Base-by-base conservation (phyloP, 257 asterid species). In the Catharanthus roseus region DNA sequence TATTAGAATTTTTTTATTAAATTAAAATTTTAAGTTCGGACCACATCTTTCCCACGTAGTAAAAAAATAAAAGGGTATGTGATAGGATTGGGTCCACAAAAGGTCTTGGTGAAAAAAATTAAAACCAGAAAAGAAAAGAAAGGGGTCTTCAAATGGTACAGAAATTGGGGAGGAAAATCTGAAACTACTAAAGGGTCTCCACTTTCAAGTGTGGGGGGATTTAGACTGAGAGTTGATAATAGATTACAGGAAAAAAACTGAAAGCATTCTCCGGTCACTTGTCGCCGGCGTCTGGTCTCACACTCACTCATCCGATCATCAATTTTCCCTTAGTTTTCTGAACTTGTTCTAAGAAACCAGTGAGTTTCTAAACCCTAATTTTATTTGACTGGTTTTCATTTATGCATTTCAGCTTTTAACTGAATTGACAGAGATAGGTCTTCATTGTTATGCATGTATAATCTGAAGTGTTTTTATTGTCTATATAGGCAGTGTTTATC, bases 291-390 rank as follows among this genome's bases (percentile, higher is more conserved):
- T n/a, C 62, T 5, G 6, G 31, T 55, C 15, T 55, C 34, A 10
- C 6, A 24, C 24, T 24, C 5, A 24, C 33, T 55, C 33, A 33
- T 1, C 31, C 15, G 62, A 24, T 12, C 18, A 24, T 24, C 62
- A 23, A 24, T 1, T 24, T 55, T 24, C 33, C 11, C 34, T 23
- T 55, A 55, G 24, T 23, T 24, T 55, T 55, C 33, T 54, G 61
- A 23, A 54, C 28, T 51, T 51, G 33, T 24, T 54, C 31, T 42
- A 10, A 33, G 44, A 16, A 7, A 61, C 15, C 13, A 18, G 66
- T 60, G 34, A 61, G 67, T 61, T 31, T 60, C 44, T 34, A 36
- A 61, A 34, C 67, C 67, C 67, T 61, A 61, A 61, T 33, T 61
- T 18, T 34, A 10, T 34, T 36, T 34, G 24, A 49, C 67, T 36